Percentiles rank a stretch among this genome's conserved stretches.
Conservation (phyloP, 2,329 filamentous ascomycete genomes). For the Phyllosticta ampelicida region DNA sequence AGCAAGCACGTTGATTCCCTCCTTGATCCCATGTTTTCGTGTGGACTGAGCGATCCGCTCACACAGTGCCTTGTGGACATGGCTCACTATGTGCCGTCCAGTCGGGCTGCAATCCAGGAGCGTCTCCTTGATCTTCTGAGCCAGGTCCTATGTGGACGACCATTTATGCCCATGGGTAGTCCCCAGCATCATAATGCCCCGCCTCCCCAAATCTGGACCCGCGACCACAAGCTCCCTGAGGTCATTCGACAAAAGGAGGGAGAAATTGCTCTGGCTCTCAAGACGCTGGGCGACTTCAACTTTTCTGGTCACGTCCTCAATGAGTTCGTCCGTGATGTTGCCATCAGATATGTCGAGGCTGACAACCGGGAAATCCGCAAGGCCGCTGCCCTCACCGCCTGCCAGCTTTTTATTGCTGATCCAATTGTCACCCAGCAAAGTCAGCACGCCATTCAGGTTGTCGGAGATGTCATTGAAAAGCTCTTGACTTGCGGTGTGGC, state of each 20-base stretch:
- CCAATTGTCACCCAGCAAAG: slow-evolving; percentile 98
- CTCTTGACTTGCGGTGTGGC: slow-evolving; percentile 90
- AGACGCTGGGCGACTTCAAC: slow-evolving; percentile 96
- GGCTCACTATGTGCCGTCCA: slow-evolving; percentile 95
- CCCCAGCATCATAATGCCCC: slow-evolving; percentile 69
- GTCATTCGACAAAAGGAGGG: slow-evolving; percentile 70
- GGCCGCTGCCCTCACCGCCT: slow-evolving; percentile 91
- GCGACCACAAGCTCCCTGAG: slow-evolving; percentile 74
- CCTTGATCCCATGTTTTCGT: slow-evolving; percentile 92
- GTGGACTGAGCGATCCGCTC: slow-evolving; percentile 83
- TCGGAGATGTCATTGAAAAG: slow-evolving; percentile 95
- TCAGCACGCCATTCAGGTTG: slow-evolving; percentile 91
- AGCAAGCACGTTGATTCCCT: slow-evolving; percentile 98
- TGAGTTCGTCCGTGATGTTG: slow-evolving; percentile 96
- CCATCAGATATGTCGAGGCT: slow-evolving; percentile 95
- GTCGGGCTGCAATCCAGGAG: slow-evolving; percentile 87
- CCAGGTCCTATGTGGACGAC: slow-evolving; percentile 80
- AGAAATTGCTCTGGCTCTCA: slow-evolving; percentile 85
- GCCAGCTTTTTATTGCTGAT: slow-evolving; percentile 92
- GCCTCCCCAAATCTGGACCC: slow-evolving; percentile 71
- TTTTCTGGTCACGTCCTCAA: slow-evolving; percentile 81
- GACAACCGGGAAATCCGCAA: slow-evolving; percentile 89
- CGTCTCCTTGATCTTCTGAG: slow-evolving; percentile 90
- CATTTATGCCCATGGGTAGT: slow-evolving; percentile 85
- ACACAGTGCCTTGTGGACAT: slow-evolving; percentile 96